phyloP scores from a whole-genome alignment of 2,329 filamentous ascomycete genomes.

The Colletotrichum liriopes region DNA sequence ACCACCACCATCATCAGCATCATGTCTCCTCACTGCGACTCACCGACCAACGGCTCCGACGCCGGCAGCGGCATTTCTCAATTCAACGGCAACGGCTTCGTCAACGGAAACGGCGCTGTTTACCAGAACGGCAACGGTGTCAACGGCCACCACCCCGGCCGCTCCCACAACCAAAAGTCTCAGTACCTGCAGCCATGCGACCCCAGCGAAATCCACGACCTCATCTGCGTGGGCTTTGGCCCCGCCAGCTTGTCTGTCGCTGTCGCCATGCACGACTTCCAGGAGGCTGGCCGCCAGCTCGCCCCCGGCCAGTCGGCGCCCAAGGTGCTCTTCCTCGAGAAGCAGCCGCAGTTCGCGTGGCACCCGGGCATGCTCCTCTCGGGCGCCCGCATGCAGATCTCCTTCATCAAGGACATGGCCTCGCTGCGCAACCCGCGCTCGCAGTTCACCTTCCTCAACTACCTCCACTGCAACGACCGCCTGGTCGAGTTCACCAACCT shows the following conservation, averaged over 20 bases:
- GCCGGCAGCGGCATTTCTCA: constrained; percentile 36
- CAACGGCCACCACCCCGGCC: constrained; percentile 22
- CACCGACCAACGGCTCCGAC: constrained; percentile 48
- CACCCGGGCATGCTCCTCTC: constrained; percentile 96
- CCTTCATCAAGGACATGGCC: constrained; percentile 96
- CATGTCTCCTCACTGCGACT: constrained; percentile 57
- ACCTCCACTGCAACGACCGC: constrained; percentile 85
- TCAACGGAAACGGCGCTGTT: constrained; percentile 40
- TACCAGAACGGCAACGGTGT: constrained; percentile 39
- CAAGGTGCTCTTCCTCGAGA: constrained; percentile 89
- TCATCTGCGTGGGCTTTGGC: constrained; percentile 93
- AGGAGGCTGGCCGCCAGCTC: constrained; percentile 66
- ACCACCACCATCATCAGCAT: constrained; percentile 38
- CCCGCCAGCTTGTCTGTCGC: constrained; percentile 92
- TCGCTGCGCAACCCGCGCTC: constrained; percentile 90
- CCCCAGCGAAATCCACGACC: constrained; percentile 80
- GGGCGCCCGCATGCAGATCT: constrained; percentile 97
- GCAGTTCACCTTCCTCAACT: constrained; percentile 96
- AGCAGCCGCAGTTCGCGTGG: constrained; percentile 88
- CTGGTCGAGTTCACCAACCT: constrained; percentile 93
- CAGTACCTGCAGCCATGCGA: constrained; percentile 66
- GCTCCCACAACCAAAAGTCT: constrained; percentile 49
- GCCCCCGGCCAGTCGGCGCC: constrained; percentile 64
- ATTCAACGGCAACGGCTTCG: constrained; percentile 44
- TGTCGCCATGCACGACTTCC: constrained; percentile 87